phyloP scores from a whole-genome alignment of 306 rosid genomes.

The Quercus dentata region DNA sequence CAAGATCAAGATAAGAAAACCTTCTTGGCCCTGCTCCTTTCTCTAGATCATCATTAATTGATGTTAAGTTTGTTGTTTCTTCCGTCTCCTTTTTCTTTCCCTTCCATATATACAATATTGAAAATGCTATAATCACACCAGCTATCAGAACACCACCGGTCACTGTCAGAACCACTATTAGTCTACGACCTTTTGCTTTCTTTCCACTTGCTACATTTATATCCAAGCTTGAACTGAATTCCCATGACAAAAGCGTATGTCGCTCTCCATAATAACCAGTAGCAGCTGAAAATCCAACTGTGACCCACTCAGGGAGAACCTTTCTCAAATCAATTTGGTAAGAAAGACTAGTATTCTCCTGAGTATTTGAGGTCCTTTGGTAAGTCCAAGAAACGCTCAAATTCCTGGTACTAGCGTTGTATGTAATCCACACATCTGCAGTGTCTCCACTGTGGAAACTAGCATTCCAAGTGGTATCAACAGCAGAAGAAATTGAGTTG shows the following conservation, averaged over 20 bases:
- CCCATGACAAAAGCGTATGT: constrained; percentile 34
- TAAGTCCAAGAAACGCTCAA: constrained; percentile 38
- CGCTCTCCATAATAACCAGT: neutral
- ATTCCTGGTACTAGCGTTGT: constrained; percentile 25
- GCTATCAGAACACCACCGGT: constrained; percentile 9
- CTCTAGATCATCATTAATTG: constrained; percentile 26
- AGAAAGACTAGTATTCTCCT: constrained; percentile 23
- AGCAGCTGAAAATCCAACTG: constrained; percentile 39
- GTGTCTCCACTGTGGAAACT: constrained; percentile 31
- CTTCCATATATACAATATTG: neutral
- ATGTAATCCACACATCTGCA: constrained; percentile 29
- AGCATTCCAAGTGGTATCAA: constrained; percentile 33
- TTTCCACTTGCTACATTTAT: neutral
- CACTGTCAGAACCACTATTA: constrained; percentile 11
- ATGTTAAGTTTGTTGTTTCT: constrained; percentile 9
- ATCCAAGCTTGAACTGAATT: constrained; percentile 35
- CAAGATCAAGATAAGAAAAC: constrained; percentile 28
- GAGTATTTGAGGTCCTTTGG: neutral
- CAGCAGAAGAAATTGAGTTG: constrained; percentile 22
- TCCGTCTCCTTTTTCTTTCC: neutral
- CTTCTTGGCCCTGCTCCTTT: constrained; percentile 49
- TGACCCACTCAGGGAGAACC: constrained; percentile 36
- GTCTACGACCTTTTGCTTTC: neutral
- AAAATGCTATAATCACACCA: constrained; percentile 14
- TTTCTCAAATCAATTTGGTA: constrained; percentile 25